Base-by-base conservation (phyloP, 2,329 filamentous ascomycete species). In the Cytospora paraplurivora region DNA sequence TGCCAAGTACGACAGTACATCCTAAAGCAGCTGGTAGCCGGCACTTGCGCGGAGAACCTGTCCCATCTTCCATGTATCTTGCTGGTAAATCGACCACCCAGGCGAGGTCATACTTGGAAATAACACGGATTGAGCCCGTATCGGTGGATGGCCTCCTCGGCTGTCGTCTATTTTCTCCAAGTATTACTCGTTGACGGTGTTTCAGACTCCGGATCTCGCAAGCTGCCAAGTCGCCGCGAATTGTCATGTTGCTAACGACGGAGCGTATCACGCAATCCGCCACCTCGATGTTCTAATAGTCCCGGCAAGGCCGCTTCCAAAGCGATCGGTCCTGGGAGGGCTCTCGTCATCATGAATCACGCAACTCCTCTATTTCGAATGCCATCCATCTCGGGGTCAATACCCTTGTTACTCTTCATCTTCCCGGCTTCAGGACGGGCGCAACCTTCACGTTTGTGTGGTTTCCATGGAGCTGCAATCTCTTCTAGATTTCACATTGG, bases 191-290 rank as follows among this genome's bases (percentile, higher is more conserved):
- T 44, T n/a, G 37, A 54, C 47, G 27, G 19, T 60, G 35, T 17
- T 54, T 27, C 6, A 41, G 13, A 37, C 35, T 38, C 50, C 58
- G 58, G 58, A 27, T 60, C 58, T 60, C 58, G 58, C 58, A 47
- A 32, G 34, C 19, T 60, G 50, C 13, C 35, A n/a, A 12, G 38
- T 54, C 37, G 35, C 50, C 53, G 58, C 37, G 35, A 47, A 50
- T 37, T 35, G 32, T 19, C 50, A 66, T 63, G 59, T 66, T 61
- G 64, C 57, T 63, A 66, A 64, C 57, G 56, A 19, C 27, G 61
- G 37, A 55, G 27, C 37, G 12, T 47, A 66, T 66, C 64, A 66
- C 64, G 64, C 64, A 63, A 66, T 66, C 61, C 37, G 27, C 56
- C 59, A 59, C 63, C 38, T 38, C 59, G 56, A 50, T 50, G 35